phyloP scores from a whole-genome alignment of 1,139 yeast species.

The Candida freyschussii region DNA sequence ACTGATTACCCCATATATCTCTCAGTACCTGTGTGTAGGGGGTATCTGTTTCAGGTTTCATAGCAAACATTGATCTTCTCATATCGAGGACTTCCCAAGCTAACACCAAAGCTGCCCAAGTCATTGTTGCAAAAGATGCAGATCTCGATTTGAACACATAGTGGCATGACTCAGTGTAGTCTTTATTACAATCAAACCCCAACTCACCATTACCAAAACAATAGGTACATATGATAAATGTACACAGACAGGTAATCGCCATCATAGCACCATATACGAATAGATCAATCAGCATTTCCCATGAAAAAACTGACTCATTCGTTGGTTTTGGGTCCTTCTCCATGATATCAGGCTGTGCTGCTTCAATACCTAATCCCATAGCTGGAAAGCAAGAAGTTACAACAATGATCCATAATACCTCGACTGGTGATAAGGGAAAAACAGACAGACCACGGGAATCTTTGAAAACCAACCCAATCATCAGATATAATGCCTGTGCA shows the following conservation, averaged over 20 bases:
- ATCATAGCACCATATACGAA: slow-evolving; percentile 67
- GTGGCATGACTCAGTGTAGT: slow-evolving; percentile 44
- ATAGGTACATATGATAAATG: slow-evolving; percentile 63
- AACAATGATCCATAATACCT: slow-evolving; percentile 75
- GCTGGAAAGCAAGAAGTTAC: slow-evolving; percentile 81
- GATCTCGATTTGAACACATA: slow-evolving; percentile 78
- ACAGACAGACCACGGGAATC: slow-evolving; percentile 58
- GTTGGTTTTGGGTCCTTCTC: slow-evolving; percentile 57
- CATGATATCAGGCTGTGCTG: slow-evolving; percentile 63
- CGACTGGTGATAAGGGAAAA: slow-evolving; percentile 75
- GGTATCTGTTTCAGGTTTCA: slow-evolving; percentile 60
- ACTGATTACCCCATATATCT: slow-evolving; percentile 72
- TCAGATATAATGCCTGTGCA: slow-evolving; percentile 67
- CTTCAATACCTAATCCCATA: slow-evolving; percentile 78
- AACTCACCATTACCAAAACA: slow-evolving; percentile 64
- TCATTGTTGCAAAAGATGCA: slow-evolving; percentile 77
- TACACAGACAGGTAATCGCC: slow-evolving; percentile 67
- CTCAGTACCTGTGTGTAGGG: slow-evolving; percentile 54
- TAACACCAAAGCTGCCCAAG: slow-evolving; percentile 82
- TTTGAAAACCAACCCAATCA: slow-evolving; percentile 68
- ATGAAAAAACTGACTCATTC: slow-evolving; percentile 57
- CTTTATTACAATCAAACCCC: slow-evolving; percentile 60
- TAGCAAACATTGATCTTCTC: slow-evolving; percentile 65
- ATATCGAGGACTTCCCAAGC: slow-evolving; percentile 92
- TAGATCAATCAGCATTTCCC: slow-evolving; percentile 72